Evolutionary conservation across 257 asterid species (phyloP).

Genomic region (Ajuga chamaepitys): DNA sequence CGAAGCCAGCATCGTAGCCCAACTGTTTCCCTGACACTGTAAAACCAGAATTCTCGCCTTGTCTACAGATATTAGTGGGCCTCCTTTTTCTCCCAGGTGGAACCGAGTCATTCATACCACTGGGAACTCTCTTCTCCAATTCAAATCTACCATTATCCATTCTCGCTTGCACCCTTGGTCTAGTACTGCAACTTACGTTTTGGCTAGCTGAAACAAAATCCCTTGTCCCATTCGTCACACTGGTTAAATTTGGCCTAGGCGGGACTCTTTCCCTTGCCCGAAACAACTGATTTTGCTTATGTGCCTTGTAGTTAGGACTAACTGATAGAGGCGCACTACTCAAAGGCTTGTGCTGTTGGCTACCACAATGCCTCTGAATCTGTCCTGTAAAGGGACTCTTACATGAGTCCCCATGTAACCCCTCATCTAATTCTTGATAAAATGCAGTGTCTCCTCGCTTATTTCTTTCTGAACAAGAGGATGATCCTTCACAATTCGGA

Average conservation of each 20-base stretch:
- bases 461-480: slow-evolving; percentile 30
- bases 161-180: slow-evolving; percentile 25
- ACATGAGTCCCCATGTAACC: slow-evolving; percentile 15
- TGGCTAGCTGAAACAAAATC: slow-evolving; percentile 23
- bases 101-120: slow-evolving; percentile 25
- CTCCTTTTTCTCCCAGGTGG: slow-evolving; percentile 58
- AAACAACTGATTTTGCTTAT: slow-evolving; percentile 32
- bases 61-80: slow-evolving; percentile 27
- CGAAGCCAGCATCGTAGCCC: slow-evolving; percentile 7
- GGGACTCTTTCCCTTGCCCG: slow-evolving; percentile 32
- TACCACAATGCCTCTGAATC: slow-evolving; percentile 22
- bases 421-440: slow-evolving; percentile 27
- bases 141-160: slow-evolving; percentile 37
- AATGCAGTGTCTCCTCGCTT: slow-evolving; percentile 22
- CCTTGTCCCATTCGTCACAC: slow-evolving; percentile 20
- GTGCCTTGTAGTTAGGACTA: slow-evolving; percentile 21
- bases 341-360: slow-evolving; percentile 22
- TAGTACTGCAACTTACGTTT: slow-evolving; percentile 21
- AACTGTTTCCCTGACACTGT: slow-evolving; percentile 24
- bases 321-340: slow-evolving; percentile 26
- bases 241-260: slow-evolving; percentile 28
- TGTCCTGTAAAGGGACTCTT: slow-evolving; percentile 28
- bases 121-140: slow-evolving; percentile 30
- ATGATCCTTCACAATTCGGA: slow-evolving; percentile 21
- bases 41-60: slow-evolving; percentile 32